phyloP scores from a whole-genome alignment of 2,329 filamentous ascomycete species.

The Fusarium concolor region DNA sequence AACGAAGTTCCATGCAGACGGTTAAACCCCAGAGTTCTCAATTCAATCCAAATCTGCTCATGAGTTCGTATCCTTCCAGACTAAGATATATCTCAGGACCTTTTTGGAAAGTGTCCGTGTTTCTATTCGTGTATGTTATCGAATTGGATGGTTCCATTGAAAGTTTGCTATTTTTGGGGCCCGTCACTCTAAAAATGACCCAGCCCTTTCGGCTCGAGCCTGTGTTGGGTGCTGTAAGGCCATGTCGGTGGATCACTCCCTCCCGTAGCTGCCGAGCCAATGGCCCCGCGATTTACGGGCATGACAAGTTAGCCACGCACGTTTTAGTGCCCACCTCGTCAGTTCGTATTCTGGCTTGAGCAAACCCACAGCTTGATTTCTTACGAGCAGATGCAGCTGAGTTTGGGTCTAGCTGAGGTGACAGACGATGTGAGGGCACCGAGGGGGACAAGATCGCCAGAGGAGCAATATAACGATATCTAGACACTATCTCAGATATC shows the following conservation, averaged over 20 bases:
- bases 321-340: slow-evolving; percentile 41
- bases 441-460: not conserved
- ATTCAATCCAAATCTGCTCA: not conserved
- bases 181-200: slow-evolving; percentile 13
- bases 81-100: slow-evolving; percentile 15
- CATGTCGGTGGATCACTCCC: slow-evolving; percentile 31
- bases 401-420: slow-evolving; percentile 6
- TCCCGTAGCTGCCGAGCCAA: slow-evolving; percentile 31
- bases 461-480: not conserved
- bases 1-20: slow-evolving; percentile 29
- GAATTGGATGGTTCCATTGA: not conserved
- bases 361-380: slow-evolving; percentile 31
- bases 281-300: slow-evolving; percentile 24
- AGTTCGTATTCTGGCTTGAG: slow-evolving; percentile 45
- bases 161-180: slow-evolving; percentile 33
- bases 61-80: slow-evolving; percentile 33
- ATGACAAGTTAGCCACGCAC: slow-evolving; percentile 39
- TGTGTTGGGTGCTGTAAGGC: not conserved
- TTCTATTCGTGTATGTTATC: slow-evolving; percentile 34
- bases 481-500: not conserved
- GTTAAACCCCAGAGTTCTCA: slow-evolving; percentile 34
- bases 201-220: not conserved
- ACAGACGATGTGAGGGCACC: not conserved
- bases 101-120: slow-evolving; percentile 20
- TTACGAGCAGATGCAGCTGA: slow-evolving; percentile 28